Conservation (phyloP, 2,329 filamentous ascomycete genomes). For the Dendrostoma leiphaemia region DNA sequence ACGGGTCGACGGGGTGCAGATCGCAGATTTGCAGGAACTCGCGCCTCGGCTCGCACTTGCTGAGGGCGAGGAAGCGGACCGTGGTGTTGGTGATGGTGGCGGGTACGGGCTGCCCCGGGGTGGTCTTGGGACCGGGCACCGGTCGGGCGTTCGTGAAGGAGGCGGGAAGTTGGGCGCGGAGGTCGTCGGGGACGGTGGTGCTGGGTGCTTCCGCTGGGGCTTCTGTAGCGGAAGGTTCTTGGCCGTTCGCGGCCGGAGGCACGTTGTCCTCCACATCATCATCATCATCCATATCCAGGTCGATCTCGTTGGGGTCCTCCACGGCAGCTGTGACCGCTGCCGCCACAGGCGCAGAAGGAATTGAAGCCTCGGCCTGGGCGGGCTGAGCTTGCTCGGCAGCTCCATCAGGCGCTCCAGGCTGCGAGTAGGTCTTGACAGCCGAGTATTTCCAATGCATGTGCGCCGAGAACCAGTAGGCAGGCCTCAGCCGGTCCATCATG, state of each 20-base stretch:
- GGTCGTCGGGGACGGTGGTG: conserved; percentile 53
- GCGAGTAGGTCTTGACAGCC: conserved; percentile 59
- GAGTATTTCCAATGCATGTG: conserved; percentile 89
- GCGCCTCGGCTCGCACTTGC: conserved; percentile 81
- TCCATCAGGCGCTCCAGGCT: conserved; percentile 28
- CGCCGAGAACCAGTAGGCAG: conserved; percentile 87
- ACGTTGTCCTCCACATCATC: conserved; percentile 42
- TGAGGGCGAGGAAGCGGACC: conserved; percentile 83
- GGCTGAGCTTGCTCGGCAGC: conserved; percentile 17
- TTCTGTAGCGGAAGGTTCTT: conserved; percentile 20
- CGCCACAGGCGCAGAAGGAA: conserved; percentile 17
- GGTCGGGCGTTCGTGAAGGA: conserved; percentile 57
- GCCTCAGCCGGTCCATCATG: conserved; percentile 78
- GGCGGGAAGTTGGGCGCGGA: conserved; percentile 73
- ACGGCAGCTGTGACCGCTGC: conserved; percentile 10
- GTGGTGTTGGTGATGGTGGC: conserved; percentile 71
- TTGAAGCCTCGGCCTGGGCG: neutral
- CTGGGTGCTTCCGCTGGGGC: conserved; percentile 19
- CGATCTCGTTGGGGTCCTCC: conserved; percentile 66
- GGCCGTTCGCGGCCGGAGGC: conserved; percentile 13
- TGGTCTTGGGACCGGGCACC: conserved; percentile 43
- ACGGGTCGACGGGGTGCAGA: conserved; percentile 47
- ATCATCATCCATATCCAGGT: conserved; percentile 60
- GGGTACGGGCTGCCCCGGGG: conserved; percentile 64
- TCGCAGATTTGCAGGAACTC: conserved; percentile 80